phyloP scores from a whole-genome alignment of 1,284 basidiomycete genomes.

The Coniferiporia weirii region DNA sequence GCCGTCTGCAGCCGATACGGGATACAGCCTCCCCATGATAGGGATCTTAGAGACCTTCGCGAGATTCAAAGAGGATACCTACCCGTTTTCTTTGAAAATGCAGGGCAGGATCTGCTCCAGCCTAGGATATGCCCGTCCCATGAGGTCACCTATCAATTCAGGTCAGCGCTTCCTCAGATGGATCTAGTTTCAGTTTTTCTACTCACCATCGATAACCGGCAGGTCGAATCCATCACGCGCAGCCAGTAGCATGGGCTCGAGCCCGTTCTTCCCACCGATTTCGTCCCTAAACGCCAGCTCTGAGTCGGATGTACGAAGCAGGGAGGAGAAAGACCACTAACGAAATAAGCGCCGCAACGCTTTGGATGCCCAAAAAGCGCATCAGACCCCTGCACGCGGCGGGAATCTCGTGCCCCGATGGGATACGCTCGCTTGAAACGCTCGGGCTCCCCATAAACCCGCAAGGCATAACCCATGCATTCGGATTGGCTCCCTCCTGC shows the following conservation, averaged over 20 bases:
- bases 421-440: slow-evolving; percentile 29
- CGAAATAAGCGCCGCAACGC: slow-evolving; percentile 35
- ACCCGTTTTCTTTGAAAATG: slow-evolving; percentile 22
- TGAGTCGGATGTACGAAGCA: neutral
- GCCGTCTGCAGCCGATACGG: slow-evolving; percentile 42
- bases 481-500: slow-evolving; percentile 25
- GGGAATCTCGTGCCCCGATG: slow-evolving; percentile 27
- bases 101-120: slow-evolving; percentile 10
- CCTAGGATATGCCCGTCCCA: slow-evolving; percentile 43
- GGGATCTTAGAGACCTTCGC: slow-evolving; percentile 33
- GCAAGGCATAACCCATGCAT: slow-evolving; percentile 36
- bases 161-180: slow-evolving; percentile 17
- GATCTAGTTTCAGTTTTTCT: slow-evolving; percentile 21
- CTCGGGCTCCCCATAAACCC: slow-evolving; percentile 46
- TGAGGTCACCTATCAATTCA: slow-evolving; percentile 39
- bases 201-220: slow-evolving; percentile 36
- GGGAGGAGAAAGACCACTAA: slow-evolving; percentile 1
- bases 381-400: slow-evolving; percentile 33
- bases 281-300: slow-evolving; percentile 30
- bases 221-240: slow-evolving; percentile 28
- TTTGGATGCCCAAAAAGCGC: slow-evolving; percentile 30
- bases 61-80: slow-evolving; percentile 33
- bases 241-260: slow-evolving; percentile 45
- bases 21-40: slow-evolving; percentile 33
- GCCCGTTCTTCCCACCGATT: slow-evolving; percentile 56